phyloP scores from a whole-genome alignment of 2,329 filamentous ascomycete species.

The Pseudocercospora vitis region DNA sequence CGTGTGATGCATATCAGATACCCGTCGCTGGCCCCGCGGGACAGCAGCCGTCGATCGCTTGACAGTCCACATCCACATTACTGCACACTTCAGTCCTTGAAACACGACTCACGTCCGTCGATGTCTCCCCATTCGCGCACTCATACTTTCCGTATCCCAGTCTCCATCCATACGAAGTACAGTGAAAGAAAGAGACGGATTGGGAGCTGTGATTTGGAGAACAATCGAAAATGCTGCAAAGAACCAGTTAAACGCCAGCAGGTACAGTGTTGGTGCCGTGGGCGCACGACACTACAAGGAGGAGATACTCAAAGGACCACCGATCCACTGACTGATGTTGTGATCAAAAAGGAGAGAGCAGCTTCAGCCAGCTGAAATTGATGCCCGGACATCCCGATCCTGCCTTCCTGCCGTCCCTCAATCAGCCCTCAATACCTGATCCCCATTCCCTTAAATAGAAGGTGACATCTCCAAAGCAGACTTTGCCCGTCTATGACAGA shows the following conservation, averaged over 20 bases:
- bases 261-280: constrained; percentile 8
- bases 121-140: no score
- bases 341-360: constrained; percentile 10
- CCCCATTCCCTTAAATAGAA: not conserved
- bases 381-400: constrained; percentile 10
- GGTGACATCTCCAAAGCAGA: no score
- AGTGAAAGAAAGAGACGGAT: not conserved
- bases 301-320: constrained; percentile 9
- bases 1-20: not conserved
- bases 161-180: no score
- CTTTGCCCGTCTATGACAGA: not conserved
- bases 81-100: no score
- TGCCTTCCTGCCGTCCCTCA: constrained; percentile 8
- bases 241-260: constrained; percentile 9
- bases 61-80: no score
- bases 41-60: not conserved
- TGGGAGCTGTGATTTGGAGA: not conserved
- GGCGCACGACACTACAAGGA: constrained; percentile 3
- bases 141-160: no score
- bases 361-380: constrained; percentile 8
- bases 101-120: no score
- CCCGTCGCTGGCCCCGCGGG: not conserved
- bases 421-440: constrained; percentile 3
- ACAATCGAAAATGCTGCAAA: not conserved
- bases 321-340: constrained; percentile 9